Evolutionary conservation across 495 filamentous ascomycete species (phyloP), one percentile per base, ranked within the genome.

Genomic region (Penicillium bovifimosum): DNA sequence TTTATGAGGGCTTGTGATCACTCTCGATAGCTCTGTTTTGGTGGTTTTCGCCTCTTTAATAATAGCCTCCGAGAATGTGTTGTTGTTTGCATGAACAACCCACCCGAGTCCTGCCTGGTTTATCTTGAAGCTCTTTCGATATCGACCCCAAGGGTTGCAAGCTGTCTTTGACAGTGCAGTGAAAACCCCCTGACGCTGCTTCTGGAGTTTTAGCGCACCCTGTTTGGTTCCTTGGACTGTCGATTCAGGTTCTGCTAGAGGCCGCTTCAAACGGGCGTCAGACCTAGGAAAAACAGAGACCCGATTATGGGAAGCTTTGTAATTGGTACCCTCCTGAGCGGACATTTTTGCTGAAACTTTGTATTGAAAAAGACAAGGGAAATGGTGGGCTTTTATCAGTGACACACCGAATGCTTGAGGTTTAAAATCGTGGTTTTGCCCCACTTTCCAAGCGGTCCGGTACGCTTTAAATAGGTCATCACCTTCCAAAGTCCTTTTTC

Each of bases 81-180:
- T 36, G 40, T 55, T 32, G 6, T 53, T 53, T 7, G 33, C 26
- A 44, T 49, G 31, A 18, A 49, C 40, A 16, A 55, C 24, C 14
- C 13, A 49, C 5, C 52, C 45, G 1, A 7, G 20, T 11, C 52
- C 52, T 14, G 44, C 52, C 16, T 46, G 39, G 26, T 55, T 18
- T 28, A 49, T 36, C 18, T 50, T 55, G 33, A 49, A 55, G 13
- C 33, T 32, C 18, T 45, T 55, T 11, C 29, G 38, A 31, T 49
- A 55, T 26, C 20, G 31, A 6, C 32, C 13, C 52, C 45, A 55
- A 16, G 52, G 52, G 16, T 50, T 41, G 9, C 10, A 27, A 28
- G 14, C 20, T 38, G 17, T 43, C 13, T 49, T 55, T 18, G 47
- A 27, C 10, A 55, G 34, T 20, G n/a, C n/a, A n/a, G n/a, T 33